phyloP scores from a whole-genome alignment of 2,329 filamentous ascomycete genomes.

The Mycosphaerella sp. region DNA sequence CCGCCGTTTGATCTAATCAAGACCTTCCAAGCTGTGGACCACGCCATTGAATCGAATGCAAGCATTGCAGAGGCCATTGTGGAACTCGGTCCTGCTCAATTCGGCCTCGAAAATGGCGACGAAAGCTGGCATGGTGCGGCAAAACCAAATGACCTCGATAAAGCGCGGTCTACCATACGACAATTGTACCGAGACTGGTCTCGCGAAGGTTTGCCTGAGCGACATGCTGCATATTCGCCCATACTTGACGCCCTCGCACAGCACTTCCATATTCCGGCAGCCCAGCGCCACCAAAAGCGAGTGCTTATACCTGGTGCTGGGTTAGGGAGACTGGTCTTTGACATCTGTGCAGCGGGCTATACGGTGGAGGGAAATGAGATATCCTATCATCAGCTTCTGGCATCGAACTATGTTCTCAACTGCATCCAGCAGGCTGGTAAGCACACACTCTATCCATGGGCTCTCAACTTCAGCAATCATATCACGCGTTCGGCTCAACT shows the following conservation, averaged over 20 bases:
- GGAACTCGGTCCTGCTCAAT: slow-evolving; percentile 59
- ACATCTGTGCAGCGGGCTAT: slow-evolving; percentile 68
- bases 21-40: slow-evolving; percentile 70
- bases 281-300: slow-evolving; percentile 41
- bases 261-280: slow-evolving; percentile 36
- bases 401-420: slow-evolving; percentile 70
- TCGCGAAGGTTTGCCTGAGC: slow-evolving; percentile 64
- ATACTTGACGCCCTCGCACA: slow-evolving; percentile 59
- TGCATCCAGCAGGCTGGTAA: slow-evolving; percentile 53
- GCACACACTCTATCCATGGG: slow-evolving; percentile 77
- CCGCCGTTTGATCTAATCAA: slow-evolving; percentile 79
- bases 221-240: slow-evolving; percentile 69
- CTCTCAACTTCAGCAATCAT: slow-evolving; percentile 84
- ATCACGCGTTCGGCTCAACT: slow-evolving; percentile 67
- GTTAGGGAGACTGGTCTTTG: slow-evolving; percentile 80
- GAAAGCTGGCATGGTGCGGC: slow-evolving; percentile 63
- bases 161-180: slow-evolving; percentile 83
- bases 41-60: slow-evolving; percentile 83
- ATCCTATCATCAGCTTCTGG: slow-evolving; percentile 92
- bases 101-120: slow-evolving; percentile 47
- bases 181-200: slow-evolving; percentile 98
- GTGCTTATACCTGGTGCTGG: slow-evolving; percentile 88
- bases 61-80: slow-evolving; percentile 75
- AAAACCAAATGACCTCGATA: slow-evolving; percentile 71
- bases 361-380: slow-evolving; percentile 84